phyloP scores from a whole-genome alignment of 2,329 filamentous ascomycete species.

The Westerdykella sp. region DNA sequence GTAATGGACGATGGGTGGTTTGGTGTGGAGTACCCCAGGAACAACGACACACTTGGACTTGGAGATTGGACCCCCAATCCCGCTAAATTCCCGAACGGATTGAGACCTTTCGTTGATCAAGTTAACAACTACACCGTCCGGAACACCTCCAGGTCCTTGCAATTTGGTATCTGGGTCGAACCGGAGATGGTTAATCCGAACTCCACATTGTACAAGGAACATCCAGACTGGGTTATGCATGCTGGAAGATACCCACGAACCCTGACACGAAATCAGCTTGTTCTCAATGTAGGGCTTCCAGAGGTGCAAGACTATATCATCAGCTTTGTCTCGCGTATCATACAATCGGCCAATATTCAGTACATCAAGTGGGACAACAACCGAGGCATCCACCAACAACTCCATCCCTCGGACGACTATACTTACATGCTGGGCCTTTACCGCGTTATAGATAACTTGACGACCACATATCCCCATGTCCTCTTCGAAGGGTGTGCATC shows the following conservation, averaged over 20 bases:
- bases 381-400: slow-evolving; percentile 55
- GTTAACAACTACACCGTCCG: slow-evolving; percentile 47
- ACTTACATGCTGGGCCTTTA: slow-evolving; percentile 60
- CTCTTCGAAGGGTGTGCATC: slow-evolving; percentile 63
- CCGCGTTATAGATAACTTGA: slow-evolving; percentile 55
- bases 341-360: slow-evolving; percentile 49
- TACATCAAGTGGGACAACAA: slow-evolving; percentile 68
- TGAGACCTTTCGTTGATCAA: slow-evolving; percentile 47
- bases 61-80: slow-evolving; percentile 60
- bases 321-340: slow-evolving; percentile 47
- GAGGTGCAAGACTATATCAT: slow-evolving; percentile 62
- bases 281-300: slow-evolving; percentile 54
- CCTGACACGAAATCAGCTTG: slow-evolving; percentile 52
- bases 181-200: slow-evolving; percentile 63
- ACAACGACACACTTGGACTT: slow-evolving; percentile 52
- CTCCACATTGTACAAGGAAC: slow-evolving; percentile 54
- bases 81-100: slow-evolving; percentile 52
- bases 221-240: slow-evolving; percentile 60
- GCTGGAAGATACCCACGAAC: slow-evolving; percentile 53
- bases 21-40: slow-evolving; percentile 54
- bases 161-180: slow-evolving; percentile 62
- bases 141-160: slow-evolving; percentile 45
- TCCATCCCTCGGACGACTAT: slow-evolving; percentile 50
- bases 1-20: slow-evolving; percentile 66
- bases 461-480: slow-evolving; percentile 54